Evolutionary conservation across 2,329 filamentous ascomycete genomes (phyloP), one percentile per base, ranked within the genome.

Genomic region (Tolypocladium album): DNA sequence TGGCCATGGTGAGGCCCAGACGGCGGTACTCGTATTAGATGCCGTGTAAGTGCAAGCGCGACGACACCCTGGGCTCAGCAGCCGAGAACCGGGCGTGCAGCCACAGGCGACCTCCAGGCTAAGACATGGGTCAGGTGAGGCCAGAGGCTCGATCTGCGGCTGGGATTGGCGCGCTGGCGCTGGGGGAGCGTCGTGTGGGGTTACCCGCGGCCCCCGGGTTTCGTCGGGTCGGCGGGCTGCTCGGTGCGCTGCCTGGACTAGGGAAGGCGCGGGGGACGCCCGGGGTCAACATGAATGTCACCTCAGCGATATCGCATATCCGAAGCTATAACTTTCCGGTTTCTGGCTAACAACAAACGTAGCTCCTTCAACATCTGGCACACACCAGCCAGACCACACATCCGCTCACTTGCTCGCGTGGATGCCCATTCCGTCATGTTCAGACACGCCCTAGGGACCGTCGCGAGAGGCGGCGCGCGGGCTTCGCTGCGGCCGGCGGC

Each of bases 391-490:
- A 24, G 40, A 24, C 34, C 36, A 20, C 43, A 53, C 43, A 11
- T 22, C 57, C 27, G 43, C 24, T 36, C 38, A 27, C 9, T 52
- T 45, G 22, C 24, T 34, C 12, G 58, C 11, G 34, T 55, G 34
- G 53, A 59, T 56, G 27, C 36, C 42, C 50, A 39, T 58, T 55
- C 39, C 60, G 60, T 11, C 53, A 72, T 74, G 71, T 68, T 72
- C 40, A 67, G 71, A 61, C 67, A 70, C 57, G 65, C 68, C 34
- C 64, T 72, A 42, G 68, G 70, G 64, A 65, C 66, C 58, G 65
- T 68, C 63, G 63, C 64, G 55, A 65, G 69, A 63, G 67, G 60
- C 56, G 57, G 36, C 34, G 56, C 63, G 27, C 61, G 65, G 55
- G 61, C 63, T 59, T 64, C 67, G 42, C 40, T 66, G 62, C 64